A percentile compares a stretch with the other conserved stretches of the same genome.
Conservation (phyloP, 176 grass and related monocot genomes). For the Areca catechu region DNA sequence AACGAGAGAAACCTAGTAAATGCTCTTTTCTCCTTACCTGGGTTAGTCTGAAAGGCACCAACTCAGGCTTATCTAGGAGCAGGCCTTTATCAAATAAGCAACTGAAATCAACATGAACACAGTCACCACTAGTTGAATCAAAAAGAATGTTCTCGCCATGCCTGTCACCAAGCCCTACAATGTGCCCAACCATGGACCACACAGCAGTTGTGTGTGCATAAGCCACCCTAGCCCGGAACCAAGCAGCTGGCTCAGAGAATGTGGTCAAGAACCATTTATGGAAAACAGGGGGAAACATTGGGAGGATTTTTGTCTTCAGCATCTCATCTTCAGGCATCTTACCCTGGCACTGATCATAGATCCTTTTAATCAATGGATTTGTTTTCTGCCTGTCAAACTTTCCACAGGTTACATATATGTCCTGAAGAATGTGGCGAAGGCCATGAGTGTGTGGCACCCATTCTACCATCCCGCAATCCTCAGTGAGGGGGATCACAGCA, state of each 20-base stretch:
- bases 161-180: conserved; percentile 85
- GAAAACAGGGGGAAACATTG: conserved; percentile 88
- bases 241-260: conserved; percentile 96
- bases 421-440: conserved; percentile 88
- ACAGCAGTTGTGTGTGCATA: conserved; percentile 82
- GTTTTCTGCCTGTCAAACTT: conserved; percentile 74
- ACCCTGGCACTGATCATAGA: conserved; percentile 54
- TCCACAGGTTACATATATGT: conserved; percentile 74
- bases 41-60: conserved; percentile 93
- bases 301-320: conserved; percentile 72
- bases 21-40: conserved; percentile 34
- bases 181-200: conserved; percentile 99
- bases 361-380: conserved; percentile 72
- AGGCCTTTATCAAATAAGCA: conserved; percentile 91
- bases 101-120: conserved; percentile 93
- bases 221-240: conserved; percentile 84
- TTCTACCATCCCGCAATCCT: conserved; percentile 92
- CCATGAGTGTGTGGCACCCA: conserved; percentile 90
- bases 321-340: conserved; percentile 79
- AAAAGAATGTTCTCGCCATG: conserved; percentile 95
- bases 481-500: conserved; percentile 88
- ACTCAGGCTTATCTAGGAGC: conserved; percentile 73
- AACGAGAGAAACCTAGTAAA: background rate
- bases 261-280: conserved; percentile 93
- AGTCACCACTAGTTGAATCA: conserved; percentile 75